Evolutionary conservation across 768 basidiomycete genomes (phyloP), one percentile per base, ranked within the genome.

Genomic region (Boletus bicolor): DNA sequence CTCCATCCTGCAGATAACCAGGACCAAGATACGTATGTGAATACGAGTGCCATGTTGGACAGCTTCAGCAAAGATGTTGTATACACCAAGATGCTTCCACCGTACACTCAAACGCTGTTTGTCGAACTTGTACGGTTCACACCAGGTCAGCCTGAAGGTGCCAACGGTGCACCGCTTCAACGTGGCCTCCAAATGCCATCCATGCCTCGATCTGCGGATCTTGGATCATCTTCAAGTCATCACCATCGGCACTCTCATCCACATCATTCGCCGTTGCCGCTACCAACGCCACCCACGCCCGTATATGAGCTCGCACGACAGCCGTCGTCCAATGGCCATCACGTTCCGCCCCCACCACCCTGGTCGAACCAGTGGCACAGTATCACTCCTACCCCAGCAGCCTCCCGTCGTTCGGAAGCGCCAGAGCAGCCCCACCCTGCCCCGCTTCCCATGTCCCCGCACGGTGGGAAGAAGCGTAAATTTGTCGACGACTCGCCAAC

Each of bases 11-110:
- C 51, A 72, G 81, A 83, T 42, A 77, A 73, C 43, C 72, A 72
- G 19, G 80, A 82, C 36, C 64, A 67, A 5, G 85, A 88, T 46
- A 74, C 79, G 3, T 92, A 86, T 65, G 83, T 92, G 37, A 82
- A 91, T 64, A 83, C 82, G 7, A 79, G 81, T 58, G 81, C 81
- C 58, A 92, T 92, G 85, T 71, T 91, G 38, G 85, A 90, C 53
- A 83, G 75, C 15, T 87, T 81, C 68, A 88, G 85, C 75, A 87
- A 82, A 61, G 83, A 85, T 19, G 74, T 91, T 57, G 75, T 91
- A 34, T 85, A 84, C 70, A 85, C 81, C 74, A 83, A 82, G 61
- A 72, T 91, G 67, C 76, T 79, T 5, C 79, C 78, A 0, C 87
- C 89, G 0, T 81, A 80, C 56, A 81, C 77, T 5, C 82, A 79